Percentiles rank a stretch among this genome's conserved stretches.
Evolutionary conservation across 805 yeast species (phyloP).

Genomic region (Saccharomycopsis sp.): DNA sequence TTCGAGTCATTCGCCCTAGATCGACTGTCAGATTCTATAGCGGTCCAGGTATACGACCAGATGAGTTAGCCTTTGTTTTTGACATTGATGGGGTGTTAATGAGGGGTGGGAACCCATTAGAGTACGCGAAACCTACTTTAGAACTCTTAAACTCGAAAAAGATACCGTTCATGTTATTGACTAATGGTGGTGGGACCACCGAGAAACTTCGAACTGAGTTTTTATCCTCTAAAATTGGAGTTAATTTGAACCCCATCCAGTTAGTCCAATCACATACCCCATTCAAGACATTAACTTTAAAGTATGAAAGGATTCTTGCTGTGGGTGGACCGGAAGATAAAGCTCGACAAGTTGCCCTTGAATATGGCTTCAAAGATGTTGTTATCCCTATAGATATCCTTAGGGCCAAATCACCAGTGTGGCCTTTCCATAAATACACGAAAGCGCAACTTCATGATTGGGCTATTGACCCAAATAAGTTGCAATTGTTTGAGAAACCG

Average conservation of each 20-base stretch:
- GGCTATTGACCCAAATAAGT: constrained; percentile 30
- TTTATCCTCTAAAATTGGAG: constrained; percentile 23
- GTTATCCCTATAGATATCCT: constrained; percentile 69
- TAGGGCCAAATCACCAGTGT: constrained; percentile 45
- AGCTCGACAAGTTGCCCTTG: constrained; percentile 64
- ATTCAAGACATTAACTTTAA: constrained; percentile 47
- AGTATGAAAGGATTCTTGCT: constrained; percentile 58
- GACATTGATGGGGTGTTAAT: constrained; percentile 82
- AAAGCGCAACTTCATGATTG: constrained; percentile 38
- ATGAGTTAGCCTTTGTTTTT: constrained; percentile 15
- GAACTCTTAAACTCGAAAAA: constrained; percentile 41
- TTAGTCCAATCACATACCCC: constrained; percentile 88
- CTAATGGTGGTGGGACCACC: constrained; percentile 83
- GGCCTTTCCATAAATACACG: constrained; percentile 62
- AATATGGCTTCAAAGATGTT: constrained; percentile 74
- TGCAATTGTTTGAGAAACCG: constrained; percentile 31
- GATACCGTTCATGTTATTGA: constrained; percentile 75
- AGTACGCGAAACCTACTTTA: constrained; percentile 57
- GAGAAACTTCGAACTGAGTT: constrained; percentile 51
- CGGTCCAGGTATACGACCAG: neutral
- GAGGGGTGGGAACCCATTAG: constrained; percentile 63
- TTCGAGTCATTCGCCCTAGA: no score
- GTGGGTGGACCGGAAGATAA: constrained; percentile 75
- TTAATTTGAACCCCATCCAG: constrained; percentile 47
- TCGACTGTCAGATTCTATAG: no score